Base-by-base conservation (phyloP, 352 stramenopile species). In the Peronospora farinosa region DNA sequence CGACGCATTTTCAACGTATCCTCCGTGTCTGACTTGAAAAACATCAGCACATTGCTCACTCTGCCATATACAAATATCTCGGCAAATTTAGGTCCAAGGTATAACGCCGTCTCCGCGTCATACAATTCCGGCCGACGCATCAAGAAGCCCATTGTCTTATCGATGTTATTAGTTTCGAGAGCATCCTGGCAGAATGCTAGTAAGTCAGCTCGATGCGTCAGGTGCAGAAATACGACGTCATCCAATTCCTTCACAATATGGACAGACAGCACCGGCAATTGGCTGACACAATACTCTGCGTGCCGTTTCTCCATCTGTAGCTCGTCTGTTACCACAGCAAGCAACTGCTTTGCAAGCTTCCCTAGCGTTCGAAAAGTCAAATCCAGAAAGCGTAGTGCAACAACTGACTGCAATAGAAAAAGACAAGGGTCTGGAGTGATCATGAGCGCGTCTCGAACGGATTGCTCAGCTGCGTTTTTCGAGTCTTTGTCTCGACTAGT, bases 231-330 rank as follows among this genome's bases (percentile, higher is more conserved):
- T 15, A 86, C 64, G 7, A 80, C 60, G 25, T 83, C 72, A 58
- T 89, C 75, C 4, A 89, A 42, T 43, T 89, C 74, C 32, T 86
- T 84, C 25, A 88, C 69, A 43, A 88, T 75, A 39, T 88, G 74
- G 21, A 88, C 60, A 0, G 78, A 82, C 41, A 86, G 53, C n/a
- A 66, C 25, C 2, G 60, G 58, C 6, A 88, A 60, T 30, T 85
- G 74, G 8, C 40, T 60, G 13, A 88, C 55, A 40, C 78, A 89
- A 47, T 73, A 85, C 38, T 72, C 58, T 5, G 60, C 54, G 45
- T 89, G 78, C 2, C 72, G 61, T 32, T 63, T 21, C 33, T 76
- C 44, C 44, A 83, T 65, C 13, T 41, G 25, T 16, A 72, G 12
- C 2, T 69, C 47, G 0, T 63, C 51, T n/a, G 53, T 62, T 21